Conservation (phyloP, 495 filamentous ascomycete species). For the Talaromyces liani region DNA sequence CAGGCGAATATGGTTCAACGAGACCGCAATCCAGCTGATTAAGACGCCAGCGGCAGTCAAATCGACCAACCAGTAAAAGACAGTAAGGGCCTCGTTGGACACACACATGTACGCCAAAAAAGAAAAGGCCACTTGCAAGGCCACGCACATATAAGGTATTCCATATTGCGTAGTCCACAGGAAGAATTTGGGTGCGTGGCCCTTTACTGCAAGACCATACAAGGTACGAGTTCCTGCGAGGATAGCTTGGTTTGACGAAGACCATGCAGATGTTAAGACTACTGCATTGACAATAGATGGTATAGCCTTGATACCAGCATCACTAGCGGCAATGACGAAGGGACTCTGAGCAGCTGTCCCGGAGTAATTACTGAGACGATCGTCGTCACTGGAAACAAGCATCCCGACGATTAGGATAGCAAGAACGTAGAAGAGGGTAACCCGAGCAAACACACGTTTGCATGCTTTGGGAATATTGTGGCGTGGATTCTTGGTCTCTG, state of each 20-base stretch:
- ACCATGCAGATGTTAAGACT: constrained; percentile 39
- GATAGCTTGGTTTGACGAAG: constrained; percentile 44
- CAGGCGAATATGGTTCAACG: constrained; percentile 51
- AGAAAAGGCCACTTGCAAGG: constrained; percentile 44
- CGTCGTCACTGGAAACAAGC: constrained; percentile 40
- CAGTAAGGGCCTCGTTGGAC: constrained; percentile 45
- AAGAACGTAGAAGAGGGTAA: constrained; percentile 37
- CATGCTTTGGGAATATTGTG: constrained; percentile 39
- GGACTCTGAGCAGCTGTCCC: constrained; percentile 37
- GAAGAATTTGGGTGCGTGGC: constrained; percentile 40
- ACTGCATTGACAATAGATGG: constrained; percentile 47
- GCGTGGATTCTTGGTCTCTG: constrained; percentile 37
- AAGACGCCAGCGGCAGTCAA: constrained; percentile 48
- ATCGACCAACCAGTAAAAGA: constrained; percentile 55
- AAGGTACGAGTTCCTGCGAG: constrained; percentile 52
- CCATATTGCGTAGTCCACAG: constrained; percentile 53
- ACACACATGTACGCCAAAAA: constrained; percentile 54
- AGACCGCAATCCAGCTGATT: constrained; percentile 48
- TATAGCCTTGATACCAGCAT: constrained; percentile 34
- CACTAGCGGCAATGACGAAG: constrained; percentile 45
- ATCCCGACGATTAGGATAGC: constrained; percentile 40
- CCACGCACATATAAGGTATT: constrained; percentile 51
- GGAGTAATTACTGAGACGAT: constrained; percentile 34
- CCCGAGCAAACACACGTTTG: constrained; percentile 35
- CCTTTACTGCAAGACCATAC: constrained; percentile 36